Percentiles rank a stretch among this genome's conserved stretches.
Evolutionary conservation across 805 yeast species (phyloP).

Genomic region (Deakozyma indianensis): DNA sequence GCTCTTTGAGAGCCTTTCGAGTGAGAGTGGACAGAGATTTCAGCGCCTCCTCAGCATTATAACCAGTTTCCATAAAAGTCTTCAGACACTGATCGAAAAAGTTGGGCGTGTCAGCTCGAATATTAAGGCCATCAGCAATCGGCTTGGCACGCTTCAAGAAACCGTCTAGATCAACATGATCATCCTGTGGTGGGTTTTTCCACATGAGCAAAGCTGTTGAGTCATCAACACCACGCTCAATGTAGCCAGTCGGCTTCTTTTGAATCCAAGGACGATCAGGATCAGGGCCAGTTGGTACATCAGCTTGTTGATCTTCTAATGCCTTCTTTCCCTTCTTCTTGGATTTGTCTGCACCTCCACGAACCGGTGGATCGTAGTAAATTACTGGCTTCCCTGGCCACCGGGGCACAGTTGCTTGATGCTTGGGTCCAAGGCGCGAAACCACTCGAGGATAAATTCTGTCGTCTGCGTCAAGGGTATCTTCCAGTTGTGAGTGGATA

Average conservation of each 20-base stretch:
- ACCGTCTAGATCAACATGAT: constrained; percentile 28
- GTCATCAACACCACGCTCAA: constrained; percentile 64
- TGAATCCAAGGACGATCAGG: constrained; percentile 45
- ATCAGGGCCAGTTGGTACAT: constrained; percentile 10
- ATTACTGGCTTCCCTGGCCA: constrained; percentile 51
- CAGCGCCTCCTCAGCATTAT: constrained; percentile 38
- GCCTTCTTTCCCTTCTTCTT: constrained; percentile 3
- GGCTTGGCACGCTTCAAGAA: constrained; percentile 43
- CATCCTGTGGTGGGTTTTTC: constrained; percentile 25
- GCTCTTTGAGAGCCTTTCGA: constrained; percentile 53
- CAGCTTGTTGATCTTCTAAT: neutral
- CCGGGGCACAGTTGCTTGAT: constrained; percentile 46
- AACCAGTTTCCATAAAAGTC: constrained; percentile 35
- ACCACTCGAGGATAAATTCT: constrained; percentile 71
- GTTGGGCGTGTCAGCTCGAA: constrained; percentile 59
- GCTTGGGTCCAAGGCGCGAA: constrained; percentile 58
- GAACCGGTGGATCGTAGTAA: constrained; percentile 37
- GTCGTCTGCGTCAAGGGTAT: constrained; percentile 63
- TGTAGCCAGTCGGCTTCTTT: constrained; percentile 63
- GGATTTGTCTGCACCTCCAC: neutral
- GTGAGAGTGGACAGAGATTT: constrained; percentile 33
- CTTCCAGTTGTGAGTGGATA: constrained; percentile 57
- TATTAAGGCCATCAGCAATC: constrained; percentile 38
- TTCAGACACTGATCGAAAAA: constrained; percentile 63
- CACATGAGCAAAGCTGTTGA: constrained; percentile 50